A percentile compares a stretch with the other conserved stretches of the same genome.
phyloP scores from a whole-genome alignment of 1,284 basidiomycete genomes.

The Rhodotorula mucilaginosa region DNA sequence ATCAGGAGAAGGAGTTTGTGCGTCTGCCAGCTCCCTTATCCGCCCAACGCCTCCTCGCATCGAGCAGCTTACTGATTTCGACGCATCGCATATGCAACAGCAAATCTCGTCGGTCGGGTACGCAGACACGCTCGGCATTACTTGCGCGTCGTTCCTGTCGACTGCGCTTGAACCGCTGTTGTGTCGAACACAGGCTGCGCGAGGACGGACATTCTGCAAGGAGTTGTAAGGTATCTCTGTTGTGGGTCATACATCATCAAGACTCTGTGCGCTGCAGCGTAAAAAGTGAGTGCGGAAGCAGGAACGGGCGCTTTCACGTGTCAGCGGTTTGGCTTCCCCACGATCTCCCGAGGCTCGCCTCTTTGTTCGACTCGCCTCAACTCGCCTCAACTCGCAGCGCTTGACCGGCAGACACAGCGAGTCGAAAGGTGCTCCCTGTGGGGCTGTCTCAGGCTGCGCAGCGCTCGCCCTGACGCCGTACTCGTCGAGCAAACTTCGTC shows the following conservation, averaged over 20 bases:
- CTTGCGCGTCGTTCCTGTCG: conserved; percentile 11
- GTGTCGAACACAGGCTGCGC: conserved; percentile 12
- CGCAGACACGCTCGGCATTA: conserved; percentile 37
- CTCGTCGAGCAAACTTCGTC: too few relatives aligned
- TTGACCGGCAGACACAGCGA: too few relatives aligned
- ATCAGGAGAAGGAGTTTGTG: conserved; percentile 38
- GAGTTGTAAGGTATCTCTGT: conserved; percentile 7
- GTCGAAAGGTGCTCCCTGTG: too few relatives aligned
- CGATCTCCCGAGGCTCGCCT: neutral
- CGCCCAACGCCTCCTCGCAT: too few relatives aligned
- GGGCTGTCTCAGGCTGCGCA: too few relatives aligned
- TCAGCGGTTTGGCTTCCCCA: neutral
- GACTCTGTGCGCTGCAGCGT: too few relatives aligned
- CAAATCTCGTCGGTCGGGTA: conserved; percentile 42
- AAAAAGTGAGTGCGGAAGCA: too few relatives aligned
- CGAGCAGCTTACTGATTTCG: too few relatives aligned
- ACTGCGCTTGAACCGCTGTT: conserved; percentile 19
- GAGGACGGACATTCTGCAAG: conserved; percentile 18
- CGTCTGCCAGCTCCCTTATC: neutral
- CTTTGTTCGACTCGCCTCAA: too few relatives aligned
- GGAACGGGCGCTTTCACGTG: neutral
- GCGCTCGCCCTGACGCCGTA: too few relatives aligned
- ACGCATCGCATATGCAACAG: neutral
- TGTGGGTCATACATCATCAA: too few relatives aligned
- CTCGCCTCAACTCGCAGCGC: too few relatives aligned